Percentiles rank a stretch among this genome's conserved stretches.
phyloP scores from a whole-genome alignment of 2,329 filamentous ascomycete species.

The Apiospora marii region DNA sequence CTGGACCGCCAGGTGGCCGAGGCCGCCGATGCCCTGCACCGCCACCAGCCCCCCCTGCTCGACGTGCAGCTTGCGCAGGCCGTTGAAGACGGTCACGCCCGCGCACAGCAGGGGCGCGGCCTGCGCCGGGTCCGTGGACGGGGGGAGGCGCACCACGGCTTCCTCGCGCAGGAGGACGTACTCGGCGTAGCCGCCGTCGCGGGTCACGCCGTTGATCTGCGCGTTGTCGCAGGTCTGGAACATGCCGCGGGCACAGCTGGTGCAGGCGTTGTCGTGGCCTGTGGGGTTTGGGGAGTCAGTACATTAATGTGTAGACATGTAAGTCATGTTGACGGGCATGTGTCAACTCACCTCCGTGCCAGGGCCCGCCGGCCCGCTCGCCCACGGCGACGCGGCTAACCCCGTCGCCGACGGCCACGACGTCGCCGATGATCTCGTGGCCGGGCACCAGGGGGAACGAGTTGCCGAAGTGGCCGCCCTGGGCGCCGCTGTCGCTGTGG shows the following conservation, averaged over 20 bases:
- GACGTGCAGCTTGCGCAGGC: constrained; percentile 61
- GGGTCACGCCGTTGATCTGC: constrained; percentile 69
- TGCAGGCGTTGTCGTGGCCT: constrained; percentile 70
- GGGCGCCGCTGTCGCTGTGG: constrained; percentile 64
- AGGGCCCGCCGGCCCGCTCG: constrained; percentile 71
- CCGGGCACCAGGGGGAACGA: constrained; percentile 70
- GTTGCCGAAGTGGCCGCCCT: constrained; percentile 59
- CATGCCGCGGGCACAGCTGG: constrained; percentile 66
- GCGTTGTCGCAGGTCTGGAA: constrained; percentile 74
- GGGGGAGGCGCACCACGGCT: constrained; percentile 64
- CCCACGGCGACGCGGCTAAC: constrained; percentile 68
- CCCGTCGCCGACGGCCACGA: constrained; percentile 65
- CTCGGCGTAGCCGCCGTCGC: constrained; percentile 73
- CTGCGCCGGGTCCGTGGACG: constrained; percentile 58
- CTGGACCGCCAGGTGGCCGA: constrained; percentile 81
- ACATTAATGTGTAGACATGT: no score
- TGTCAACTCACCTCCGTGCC: constrained; percentile 66
- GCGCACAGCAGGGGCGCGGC: constrained; percentile 70
- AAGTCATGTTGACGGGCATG: neutral
- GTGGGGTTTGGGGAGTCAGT: neutral
- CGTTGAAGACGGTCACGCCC: constrained; percentile 70
- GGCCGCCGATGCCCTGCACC: constrained; percentile 75
- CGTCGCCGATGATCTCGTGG: constrained; percentile 75
- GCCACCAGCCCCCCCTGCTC: constrained; percentile 62
- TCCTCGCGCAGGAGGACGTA: constrained; percentile 68